Evolutionary conservation across 306 rosid species (phyloP), one percentile per base, ranked within the genome.

Genomic region (Astragalus membranaceus): DNA sequence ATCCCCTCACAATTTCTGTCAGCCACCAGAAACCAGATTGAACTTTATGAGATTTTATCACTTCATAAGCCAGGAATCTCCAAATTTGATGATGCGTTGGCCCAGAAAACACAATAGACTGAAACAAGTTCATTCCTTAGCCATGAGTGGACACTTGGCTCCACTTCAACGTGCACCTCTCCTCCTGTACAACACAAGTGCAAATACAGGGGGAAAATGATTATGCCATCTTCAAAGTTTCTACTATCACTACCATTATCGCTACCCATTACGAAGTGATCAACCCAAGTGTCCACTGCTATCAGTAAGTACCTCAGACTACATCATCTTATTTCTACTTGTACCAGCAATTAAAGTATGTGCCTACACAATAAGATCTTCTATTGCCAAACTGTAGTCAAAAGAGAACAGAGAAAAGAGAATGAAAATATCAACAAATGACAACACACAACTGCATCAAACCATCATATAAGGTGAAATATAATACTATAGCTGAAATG

Each of bases 121-220:
- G 83, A 64, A 79, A 78, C 78, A 66, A 44, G 77, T 75, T 84
- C 89, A 84, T 67, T 74, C 78, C 85, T 79, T 72, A 93, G 98
- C 88, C 88, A 88, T 80, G 89, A 82, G 87, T 86, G 96, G 88
- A 88, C 95, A 85, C 91, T 90, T 90, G 91, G 84, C 91, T 85
- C 72, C 85, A 83, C 85, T 79, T 86, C 89, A 84, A 83, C 63
- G 79, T 61, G 95, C 97, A 91, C 82, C 87, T 83, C 83, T 82
- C 92, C 91, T 92, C 99, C 97, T 91, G 99, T 94, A 86, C 96
- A 94, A 87, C 99, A 95, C 97, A 95, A 95, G 97, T 93, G 91
- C 96, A 95, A 95, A 95, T 95, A 89, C 92, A 95, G 97, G 99
- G 88, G 95, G 92, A 86, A 91, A 94, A 89, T 89, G 96, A 86